These are phyloP conservation scores for Dactylella cylindrospora DNA, from an alignment of 2,329 filamentous ascomycete genomes.

Conservation along the genomic window DNA sequence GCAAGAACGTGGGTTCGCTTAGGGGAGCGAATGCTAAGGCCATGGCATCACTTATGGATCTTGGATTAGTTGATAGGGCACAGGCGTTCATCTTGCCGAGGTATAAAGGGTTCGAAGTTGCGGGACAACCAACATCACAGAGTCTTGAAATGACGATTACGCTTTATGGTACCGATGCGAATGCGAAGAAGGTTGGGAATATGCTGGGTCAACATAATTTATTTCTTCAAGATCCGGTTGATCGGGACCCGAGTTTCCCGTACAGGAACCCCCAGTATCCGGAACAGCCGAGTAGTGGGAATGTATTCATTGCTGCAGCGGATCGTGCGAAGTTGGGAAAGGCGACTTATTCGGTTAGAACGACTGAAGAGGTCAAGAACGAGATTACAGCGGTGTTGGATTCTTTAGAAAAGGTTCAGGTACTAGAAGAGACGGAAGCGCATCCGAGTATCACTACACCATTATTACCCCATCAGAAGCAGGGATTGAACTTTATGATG, in stretches of 20 bases:
- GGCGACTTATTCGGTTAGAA: conserved; percentile 36
- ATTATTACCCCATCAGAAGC: conserved; percentile 33
- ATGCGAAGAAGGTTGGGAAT: conserved; percentile 35
- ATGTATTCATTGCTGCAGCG: conserved; percentile 18
- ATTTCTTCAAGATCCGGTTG: conserved; percentile 34
- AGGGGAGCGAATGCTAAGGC: conserved; percentile 39
- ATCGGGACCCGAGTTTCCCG: conserved; percentile 32
- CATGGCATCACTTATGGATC: conserved; percentile 40
- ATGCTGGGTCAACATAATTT: conserved; percentile 38
- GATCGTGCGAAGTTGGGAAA: conserved; percentile 33
- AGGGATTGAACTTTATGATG: conserved; percentile 41
- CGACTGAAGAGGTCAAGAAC: conserved; percentile 41
- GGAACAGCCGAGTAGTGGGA: conserved; percentile 26
- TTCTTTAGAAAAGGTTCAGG: conserved; percentile 38
- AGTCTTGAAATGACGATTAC: conserved; percentile 40
- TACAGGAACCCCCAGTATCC: conserved; percentile 41
- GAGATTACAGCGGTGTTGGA: conserved; percentile 38
- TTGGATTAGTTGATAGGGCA: conserved; percentile 34
- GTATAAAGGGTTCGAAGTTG: conserved; percentile 40
- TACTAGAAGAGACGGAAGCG: conserved; percentile 36
- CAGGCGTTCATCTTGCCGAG: conserved; percentile 36
- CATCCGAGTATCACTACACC: conserved; percentile 26
- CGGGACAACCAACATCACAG: conserved; percentile 34
- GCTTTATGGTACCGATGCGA: conserved; percentile 33
- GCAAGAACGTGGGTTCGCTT: conserved; percentile 28